Evolutionary conservation across 1,284 basidiomycete genomes (phyloP), one percentile per base, ranked within the genome.

Genomic region (Trametes versicolor): DNA sequence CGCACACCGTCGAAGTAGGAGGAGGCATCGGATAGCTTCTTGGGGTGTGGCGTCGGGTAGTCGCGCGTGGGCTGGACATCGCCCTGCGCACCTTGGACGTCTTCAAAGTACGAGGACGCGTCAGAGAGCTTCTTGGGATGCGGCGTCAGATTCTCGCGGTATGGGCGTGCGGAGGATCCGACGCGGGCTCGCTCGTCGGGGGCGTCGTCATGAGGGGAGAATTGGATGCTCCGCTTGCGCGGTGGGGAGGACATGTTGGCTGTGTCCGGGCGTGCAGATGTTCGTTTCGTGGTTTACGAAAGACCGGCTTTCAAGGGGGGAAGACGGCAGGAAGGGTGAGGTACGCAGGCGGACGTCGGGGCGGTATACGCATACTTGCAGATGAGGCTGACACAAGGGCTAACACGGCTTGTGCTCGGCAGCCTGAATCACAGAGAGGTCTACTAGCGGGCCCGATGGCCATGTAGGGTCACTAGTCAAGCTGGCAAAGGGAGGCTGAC

Each of bases 141-240:
- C 1, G 71, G 71, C 1, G 71, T 72, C 0, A 66, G 69, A 39
- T 49, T 36, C 13, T 72, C 64, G 58, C 54, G 62, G 54, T 67
- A 67, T 29, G 43, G 27, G 50, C 62, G 56, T 3, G 51, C 8
- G 23, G 60, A 53, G 36, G 60, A 50, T 12, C 50, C n/a, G 2
- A 54, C 13, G 41, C 29, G 29, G 27, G 49, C 53, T 13, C 49
- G 51, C 21, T 21, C 45, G 25, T 47, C 21, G 51, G 36, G 27
- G 17, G 32, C 21, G 41, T 1, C n/a, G 15, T 5, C 9, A 45
- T 52, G 25, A 23, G 60, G 39, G 13, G 60, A 61, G 37, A 41
- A 61, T 19, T 60, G 63, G 52, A 63, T 57, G 58, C 60, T 64
- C 54, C 48, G 59, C 51, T 59, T 64, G 43, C 66, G 62, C 29